phyloP scores from a whole-genome alignment of 2,329 filamentous ascomycete species.

The Phymatotrichopsis omnivora region DNA sequence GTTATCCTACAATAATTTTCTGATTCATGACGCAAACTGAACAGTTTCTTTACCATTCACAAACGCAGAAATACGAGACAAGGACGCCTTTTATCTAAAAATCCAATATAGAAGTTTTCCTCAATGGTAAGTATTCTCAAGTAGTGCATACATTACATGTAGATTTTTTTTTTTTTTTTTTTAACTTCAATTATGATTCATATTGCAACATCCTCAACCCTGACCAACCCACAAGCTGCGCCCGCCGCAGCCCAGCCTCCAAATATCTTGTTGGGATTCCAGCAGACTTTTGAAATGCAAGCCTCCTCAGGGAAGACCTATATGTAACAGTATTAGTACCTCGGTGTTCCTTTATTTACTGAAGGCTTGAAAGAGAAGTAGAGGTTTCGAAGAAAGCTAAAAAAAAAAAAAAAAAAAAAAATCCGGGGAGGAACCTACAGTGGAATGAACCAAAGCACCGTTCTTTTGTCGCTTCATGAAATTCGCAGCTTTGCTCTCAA shows the following conservation, averaged over 20 bases:
- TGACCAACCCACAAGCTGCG: conserved; percentile 41
- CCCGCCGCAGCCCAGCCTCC: conserved; percentile 45
- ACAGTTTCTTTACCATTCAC: too few relatives aligned
- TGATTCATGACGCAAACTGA: too few relatives aligned
- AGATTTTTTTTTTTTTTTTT: too few relatives aligned
- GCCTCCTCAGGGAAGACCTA: conserved; percentile 39
- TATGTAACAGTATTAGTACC: background rate
- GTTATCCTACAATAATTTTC: too few relatives aligned
- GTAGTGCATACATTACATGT: too few relatives aligned
- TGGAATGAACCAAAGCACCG: conserved; percentile 22
- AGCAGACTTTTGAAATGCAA: conserved; percentile 39
- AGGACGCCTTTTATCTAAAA: too few relatives aligned
- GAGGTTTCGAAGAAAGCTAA: background rate
- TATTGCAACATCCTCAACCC: conserved; percentile 41
- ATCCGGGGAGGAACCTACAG: conserved; percentile 6
- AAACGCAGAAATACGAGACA: too few relatives aligned
- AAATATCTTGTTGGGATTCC: conserved; percentile 43
- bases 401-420: background rate
- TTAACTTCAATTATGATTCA: too few relatives aligned
- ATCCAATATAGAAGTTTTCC: too few relatives aligned
- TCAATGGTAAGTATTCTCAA: too few relatives aligned
- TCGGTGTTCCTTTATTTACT: background rate
- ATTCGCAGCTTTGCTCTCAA: conserved; percentile 19
- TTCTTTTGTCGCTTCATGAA: conserved; percentile 13
- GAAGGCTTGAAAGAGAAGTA: too few relatives aligned